Base-by-base conservation (phyloP, 768 basidiomycete genomes). In the Collybiopsis luxurians region DNA sequence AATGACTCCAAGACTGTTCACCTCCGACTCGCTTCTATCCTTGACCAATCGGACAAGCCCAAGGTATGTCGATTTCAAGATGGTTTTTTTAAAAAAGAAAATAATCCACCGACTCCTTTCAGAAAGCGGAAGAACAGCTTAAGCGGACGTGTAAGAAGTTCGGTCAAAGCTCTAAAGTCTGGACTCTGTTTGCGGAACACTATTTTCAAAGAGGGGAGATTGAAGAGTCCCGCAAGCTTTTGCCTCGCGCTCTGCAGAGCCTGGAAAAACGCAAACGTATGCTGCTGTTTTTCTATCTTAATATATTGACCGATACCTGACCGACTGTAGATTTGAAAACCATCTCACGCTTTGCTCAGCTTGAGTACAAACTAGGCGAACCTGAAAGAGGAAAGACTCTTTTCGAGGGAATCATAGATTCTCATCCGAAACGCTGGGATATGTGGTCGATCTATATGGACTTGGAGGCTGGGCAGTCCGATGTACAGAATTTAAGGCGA, bases 391-490 rank as follows among this genome's bases (percentile, higher is more conserved):
- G 95, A 27, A 90, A 90, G 68, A 99, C 96, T 0, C 79, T 99
- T 50, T 98, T 97, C 59, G 96, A 98, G 67, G 97, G 96, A 43
- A 92, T 99, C 61, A 76, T 98, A 43, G 95, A 97, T 71, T 92
- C 91, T 13, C 94, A 98, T 74, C 89, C 94, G 3, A 98, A 95
- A 72, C 84, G 93, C 55, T 89, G 95, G 81, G 95, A 98, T 66
- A 75, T 98, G 48, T 98, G 97, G 96, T 90, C 87, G 39, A 77
- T 98, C 49, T 99, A 99, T 72, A 87, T 98, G 71, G 97, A 99
- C 69, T 95, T 97, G 89, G 92, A 98, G 67, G 87, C 86, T 4
- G 80, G 81, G 30, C 87, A 89, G 69, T 74, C 79, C 13, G 87
- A 96, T 69, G 86, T 97, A 26, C 88, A 89, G 64, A 85, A 81